Evolutionary conservation across 805 yeast species (phyloP).

Genomic region (Pichia membranifaciens): DNA sequence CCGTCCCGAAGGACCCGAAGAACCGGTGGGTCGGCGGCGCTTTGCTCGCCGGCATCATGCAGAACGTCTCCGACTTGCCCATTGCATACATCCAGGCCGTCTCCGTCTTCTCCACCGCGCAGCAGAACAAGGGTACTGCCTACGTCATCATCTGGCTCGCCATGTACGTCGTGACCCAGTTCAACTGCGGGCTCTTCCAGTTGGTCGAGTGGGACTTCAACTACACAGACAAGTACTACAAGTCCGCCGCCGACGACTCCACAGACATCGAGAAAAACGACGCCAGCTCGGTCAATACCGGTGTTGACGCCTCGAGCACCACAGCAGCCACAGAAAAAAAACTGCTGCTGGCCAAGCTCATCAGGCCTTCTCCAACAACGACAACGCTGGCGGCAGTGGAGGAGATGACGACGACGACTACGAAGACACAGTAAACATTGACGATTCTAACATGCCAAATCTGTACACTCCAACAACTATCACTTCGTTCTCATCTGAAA

Average conservation of each 20-base stretch:
- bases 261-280: conserved; percentile 8
- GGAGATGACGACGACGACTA: not conserved
- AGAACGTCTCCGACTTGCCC: conserved; percentile 72
- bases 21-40: conserved; percentile 67
- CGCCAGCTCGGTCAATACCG: too few relatives aligned
- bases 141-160: conserved; percentile 54
- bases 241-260: not conserved
- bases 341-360: not conserved
- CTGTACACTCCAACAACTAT: not conserved
- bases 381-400: not conserved
- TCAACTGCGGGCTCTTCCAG: conserved; percentile 46
- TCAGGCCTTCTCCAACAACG: not conserved
- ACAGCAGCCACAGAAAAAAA: too few relatives aligned
- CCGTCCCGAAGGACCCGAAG: conserved; percentile 43
- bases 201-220: conserved; percentile 48
- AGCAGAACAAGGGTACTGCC: conserved; percentile 41
- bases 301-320: too few relatives aligned
- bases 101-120: conserved; percentile 33
- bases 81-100: conserved; percentile 70
- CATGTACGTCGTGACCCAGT: conserved; percentile 45
- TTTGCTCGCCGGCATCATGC: conserved; percentile 62
- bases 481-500: not conserved
- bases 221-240: conserved; percentile 17
- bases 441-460: not conserved
- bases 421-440: not conserved